phyloP scores from a whole-genome alignment of 441 rosid species.

The Heliophila coronopifolia region DNA sequence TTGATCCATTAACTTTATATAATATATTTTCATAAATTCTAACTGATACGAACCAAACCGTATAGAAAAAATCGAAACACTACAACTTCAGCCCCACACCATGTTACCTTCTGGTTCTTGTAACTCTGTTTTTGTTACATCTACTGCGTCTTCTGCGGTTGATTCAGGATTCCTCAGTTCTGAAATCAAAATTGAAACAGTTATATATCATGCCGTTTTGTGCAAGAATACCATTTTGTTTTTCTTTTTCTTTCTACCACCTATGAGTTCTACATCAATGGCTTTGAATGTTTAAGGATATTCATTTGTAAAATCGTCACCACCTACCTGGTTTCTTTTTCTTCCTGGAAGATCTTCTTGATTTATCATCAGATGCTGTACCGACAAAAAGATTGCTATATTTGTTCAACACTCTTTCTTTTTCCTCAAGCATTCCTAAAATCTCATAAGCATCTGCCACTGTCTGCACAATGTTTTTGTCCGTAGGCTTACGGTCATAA shows the following conservation, averaged over 20 bases:
- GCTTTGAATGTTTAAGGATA: neutral
- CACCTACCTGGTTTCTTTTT: constrained; percentile 40
- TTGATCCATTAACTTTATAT: too few relatives aligned
- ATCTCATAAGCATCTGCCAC: constrained; percentile 80
- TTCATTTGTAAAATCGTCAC: neutral
- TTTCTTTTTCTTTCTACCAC: too few relatives aligned
- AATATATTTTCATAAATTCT: too few relatives aligned
- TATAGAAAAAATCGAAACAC: too few relatives aligned
- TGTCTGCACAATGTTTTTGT: constrained; percentile 57
- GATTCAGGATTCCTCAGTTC: constrained; percentile 17
- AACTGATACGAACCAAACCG: too few relatives aligned
- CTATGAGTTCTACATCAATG: neutral
- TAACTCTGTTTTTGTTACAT: constrained; percentile 1
- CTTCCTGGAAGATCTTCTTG: constrained; percentile 34
- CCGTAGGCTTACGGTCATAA: constrained; percentile 71
- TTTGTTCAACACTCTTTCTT: constrained; percentile 50
- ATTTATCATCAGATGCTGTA: constrained; percentile 28
- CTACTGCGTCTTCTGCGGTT: constrained; percentile 10
- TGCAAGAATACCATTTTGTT: too few relatives aligned
- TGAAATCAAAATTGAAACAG: constrained; percentile 7
- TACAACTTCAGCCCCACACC: constrained; percentile 10
- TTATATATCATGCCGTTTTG: constrained; percentile 1
- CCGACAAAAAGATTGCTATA: constrained; percentile 46
- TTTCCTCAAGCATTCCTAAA: constrained; percentile 62
- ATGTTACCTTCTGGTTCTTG: constrained; percentile 8